A percentile compares a stretch with the other conserved stretches of the same genome.
phyloP scores from a whole-genome alignment of 116 monocot genomes.

The Zostera marina region DNA sequence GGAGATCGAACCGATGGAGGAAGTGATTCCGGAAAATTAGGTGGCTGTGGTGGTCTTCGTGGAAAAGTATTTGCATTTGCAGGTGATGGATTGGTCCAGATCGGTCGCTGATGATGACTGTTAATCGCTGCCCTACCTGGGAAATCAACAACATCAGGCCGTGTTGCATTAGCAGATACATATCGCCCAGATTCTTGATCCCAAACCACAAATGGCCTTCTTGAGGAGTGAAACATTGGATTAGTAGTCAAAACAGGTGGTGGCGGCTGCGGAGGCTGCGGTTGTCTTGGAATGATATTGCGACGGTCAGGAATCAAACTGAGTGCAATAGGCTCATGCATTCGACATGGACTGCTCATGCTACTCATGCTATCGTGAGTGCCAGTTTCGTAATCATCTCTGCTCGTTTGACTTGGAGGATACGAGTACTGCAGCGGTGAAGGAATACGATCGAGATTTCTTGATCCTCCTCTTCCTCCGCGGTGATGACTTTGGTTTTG shows the following conservation, averaged over 20 bases:
- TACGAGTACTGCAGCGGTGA: constrained; percentile 56
- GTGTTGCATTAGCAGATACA: constrained; percentile 40
- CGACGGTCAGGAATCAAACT: constrained; percentile 27
- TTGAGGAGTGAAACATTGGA: constrained; percentile 48
- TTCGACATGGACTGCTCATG: constrained; percentile 56
- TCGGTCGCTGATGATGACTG: constrained; percentile 4
- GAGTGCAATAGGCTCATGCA: constrained; percentile 31
- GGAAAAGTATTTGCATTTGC: constrained; percentile 11
- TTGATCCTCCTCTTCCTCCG: constrained; percentile 20
- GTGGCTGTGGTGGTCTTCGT: constrained; percentile 6
- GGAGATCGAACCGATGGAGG: constrained; percentile 4
- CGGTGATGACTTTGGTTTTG: not conserved
- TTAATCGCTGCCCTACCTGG: constrained; percentile 4
- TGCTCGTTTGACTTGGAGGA: constrained; percentile 52
- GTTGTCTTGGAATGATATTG: constrained; percentile 13
- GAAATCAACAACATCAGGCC: constrained; percentile 15
- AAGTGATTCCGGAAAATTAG: constrained; percentile 8
- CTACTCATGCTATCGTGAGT: constrained; percentile 59
- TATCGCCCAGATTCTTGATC: constrained; percentile 93
- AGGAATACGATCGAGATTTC: constrained; percentile 14
- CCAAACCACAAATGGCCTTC: constrained; percentile 74
- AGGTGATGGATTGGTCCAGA: constrained; percentile 15
- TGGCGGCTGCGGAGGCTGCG: constrained; percentile 15
- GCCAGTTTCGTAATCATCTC: constrained; percentile 58
- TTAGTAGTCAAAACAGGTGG: constrained; percentile 21